Percentiles rank a stretch among this genome's conserved stretches.
Conservation (phyloP, 2,329 filamentous ascomycete species). For the Drechmeria coniospora region DNA sequence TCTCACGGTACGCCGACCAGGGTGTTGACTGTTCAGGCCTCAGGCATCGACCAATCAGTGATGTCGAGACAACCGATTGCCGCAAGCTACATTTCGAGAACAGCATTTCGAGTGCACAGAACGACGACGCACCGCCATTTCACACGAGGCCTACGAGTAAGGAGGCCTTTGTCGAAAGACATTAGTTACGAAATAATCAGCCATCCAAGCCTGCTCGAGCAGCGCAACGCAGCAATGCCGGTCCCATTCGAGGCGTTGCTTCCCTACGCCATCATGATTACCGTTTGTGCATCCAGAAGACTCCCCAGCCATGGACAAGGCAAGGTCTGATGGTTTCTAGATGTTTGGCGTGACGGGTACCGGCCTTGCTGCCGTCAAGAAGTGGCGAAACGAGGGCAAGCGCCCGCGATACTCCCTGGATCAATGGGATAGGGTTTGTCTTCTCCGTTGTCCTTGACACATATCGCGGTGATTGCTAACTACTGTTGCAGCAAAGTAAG, state of each 20-base stretch:
- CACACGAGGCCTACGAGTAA: neutral
- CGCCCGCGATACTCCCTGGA: conserved; percentile 43
- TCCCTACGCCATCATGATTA: conserved; percentile 49
- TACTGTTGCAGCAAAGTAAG: conserved; percentile 37
- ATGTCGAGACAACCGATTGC: neutral
- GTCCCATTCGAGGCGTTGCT: conserved; percentile 49
- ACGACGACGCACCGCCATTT: neutral
- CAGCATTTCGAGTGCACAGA: neutral
- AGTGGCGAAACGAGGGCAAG: conserved; percentile 45
- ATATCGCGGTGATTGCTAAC: conserved; percentile 11
- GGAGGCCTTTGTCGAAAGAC: neutral
- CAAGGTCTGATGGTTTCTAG: conserved; percentile 22
- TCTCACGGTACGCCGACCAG: too few relatives aligned
- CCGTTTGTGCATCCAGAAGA: conserved; percentile 26
- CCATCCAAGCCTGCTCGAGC: conserved; percentile 14
- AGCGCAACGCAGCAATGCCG: conserved; percentile 31
- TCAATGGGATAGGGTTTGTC: conserved; percentile 45
- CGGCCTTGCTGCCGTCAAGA: conserved; percentile 40
- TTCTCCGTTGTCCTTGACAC: neutral
- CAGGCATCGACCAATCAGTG: conserved; percentile 6
- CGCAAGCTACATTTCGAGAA: neutral
- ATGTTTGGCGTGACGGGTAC: conserved; percentile 49
- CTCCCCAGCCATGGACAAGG: conserved; percentile 1
- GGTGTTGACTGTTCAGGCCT: conserved; percentile 5
- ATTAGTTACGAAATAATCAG: neutral